Percentiles rank a stretch among this genome's conserved stretches.
Conservation (phyloP, 139 green algal species). For the Tetradesmus obliquus region DNA sequence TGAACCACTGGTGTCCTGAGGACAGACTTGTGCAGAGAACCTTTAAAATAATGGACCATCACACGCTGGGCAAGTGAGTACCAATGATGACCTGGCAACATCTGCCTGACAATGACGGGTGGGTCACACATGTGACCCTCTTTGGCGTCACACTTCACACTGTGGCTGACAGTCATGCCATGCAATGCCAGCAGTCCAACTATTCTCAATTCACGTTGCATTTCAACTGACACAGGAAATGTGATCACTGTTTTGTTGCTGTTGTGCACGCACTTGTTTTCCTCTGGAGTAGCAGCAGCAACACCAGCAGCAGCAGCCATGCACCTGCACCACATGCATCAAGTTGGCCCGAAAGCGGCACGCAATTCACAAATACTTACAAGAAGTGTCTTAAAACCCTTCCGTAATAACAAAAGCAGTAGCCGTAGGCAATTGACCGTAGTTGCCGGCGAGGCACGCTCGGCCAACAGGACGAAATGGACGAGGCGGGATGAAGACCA, state of each 20-base stretch:
- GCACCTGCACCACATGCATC: neutral
- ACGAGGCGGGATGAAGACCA: conserved; percentile 38
- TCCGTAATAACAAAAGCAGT: neutral
- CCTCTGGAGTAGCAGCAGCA: neutral
- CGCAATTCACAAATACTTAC: neutral
- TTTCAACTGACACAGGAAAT: no score
- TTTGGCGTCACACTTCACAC: no score
- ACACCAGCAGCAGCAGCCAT: neutral
- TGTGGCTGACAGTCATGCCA: no score
- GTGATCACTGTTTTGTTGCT: neutral
- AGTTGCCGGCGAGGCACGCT: conserved; percentile 67
- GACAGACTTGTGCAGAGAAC: no score
- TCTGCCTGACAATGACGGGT: no score
- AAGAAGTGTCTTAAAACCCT: neutral
- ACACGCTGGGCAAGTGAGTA: no score
- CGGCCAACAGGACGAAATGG: conserved; percentile 79
- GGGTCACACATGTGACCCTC: no score
- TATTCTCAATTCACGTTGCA: no score
- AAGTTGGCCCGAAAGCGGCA: neutral
- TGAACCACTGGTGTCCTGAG: no score
- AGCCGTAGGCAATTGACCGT: neutral
- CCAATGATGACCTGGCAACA: no score
- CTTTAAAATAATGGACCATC: no score
- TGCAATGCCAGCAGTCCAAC: no score
- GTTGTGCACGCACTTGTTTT: neutral